These are phyloP conservation scores for Coleophoma cylindrospora DNA, from an alignment of 2,329 filamentous ascomycete species.

Conservation along the genomic window DNA sequence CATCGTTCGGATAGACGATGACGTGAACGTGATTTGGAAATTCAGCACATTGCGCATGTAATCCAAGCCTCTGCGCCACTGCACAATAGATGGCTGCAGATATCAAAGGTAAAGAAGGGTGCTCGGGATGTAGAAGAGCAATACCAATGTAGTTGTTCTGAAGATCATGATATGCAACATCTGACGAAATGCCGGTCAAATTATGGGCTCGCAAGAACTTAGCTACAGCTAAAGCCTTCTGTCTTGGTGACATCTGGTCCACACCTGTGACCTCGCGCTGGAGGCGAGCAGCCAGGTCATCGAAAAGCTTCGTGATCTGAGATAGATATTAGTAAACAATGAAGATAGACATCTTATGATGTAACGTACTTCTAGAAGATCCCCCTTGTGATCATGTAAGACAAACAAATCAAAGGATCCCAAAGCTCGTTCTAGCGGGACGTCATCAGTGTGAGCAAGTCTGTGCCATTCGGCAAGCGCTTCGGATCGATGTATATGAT, in stretches of 20 bases:
- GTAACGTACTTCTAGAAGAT: slow-evolving; percentile 58
- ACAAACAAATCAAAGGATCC: slow-evolving; percentile 89
- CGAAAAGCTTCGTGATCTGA: slow-evolving; percentile 59
- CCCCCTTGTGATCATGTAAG: slow-evolving; percentile 65
- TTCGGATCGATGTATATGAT: slow-evolving; percentile 73
- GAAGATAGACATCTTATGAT: not conserved
- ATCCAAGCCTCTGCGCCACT: slow-evolving; percentile 66
- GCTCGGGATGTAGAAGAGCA: slow-evolving; percentile 65
- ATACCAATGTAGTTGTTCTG: slow-evolving; percentile 86
- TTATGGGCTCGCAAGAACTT: slow-evolving; percentile 64
- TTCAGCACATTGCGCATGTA: slow-evolving; percentile 74
- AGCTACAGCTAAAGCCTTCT: slow-evolving; percentile 64
- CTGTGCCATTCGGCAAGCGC: slow-evolving; percentile 74
- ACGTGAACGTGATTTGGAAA: slow-evolving; percentile 84
- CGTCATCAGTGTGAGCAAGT: slow-evolving; percentile 41
- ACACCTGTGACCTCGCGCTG: slow-evolving; percentile 46
- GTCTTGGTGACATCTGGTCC: slow-evolving; percentile 51
- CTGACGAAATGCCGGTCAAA: slow-evolving; percentile 64
- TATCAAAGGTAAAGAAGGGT: slow-evolving; percentile 80
- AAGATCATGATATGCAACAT: slow-evolving; percentile 68
- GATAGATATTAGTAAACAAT: slow-evolving; percentile 2
- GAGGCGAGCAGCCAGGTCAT: slow-evolving; percentile 56
- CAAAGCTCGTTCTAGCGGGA: slow-evolving; percentile 67
- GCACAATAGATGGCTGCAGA: slow-evolving; percentile 83
- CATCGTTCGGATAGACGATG: slow-evolving; percentile 56